These are phyloP conservation scores for Penicillium antarcticum DNA, from an alignment of 495 filamentous ascomycete genomes.

Conservation along the genomic window DNA sequence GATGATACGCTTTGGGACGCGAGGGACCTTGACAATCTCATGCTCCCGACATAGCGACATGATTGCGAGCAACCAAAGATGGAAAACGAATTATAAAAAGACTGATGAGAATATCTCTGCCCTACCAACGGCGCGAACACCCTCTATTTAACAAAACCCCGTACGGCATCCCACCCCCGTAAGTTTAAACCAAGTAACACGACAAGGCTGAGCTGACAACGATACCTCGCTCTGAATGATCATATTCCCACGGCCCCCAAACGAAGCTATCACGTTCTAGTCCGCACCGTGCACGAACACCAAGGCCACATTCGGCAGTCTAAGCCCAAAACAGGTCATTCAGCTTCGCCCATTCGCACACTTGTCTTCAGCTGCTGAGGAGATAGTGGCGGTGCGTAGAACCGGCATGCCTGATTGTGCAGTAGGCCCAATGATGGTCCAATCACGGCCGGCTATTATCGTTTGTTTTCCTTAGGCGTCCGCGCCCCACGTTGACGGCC, in stretches of 20 bases:
- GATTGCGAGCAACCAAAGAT: neutral
- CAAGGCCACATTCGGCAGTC: neutral
- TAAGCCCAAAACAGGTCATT: neutral
- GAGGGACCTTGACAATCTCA: neutral
- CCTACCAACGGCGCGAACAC: too few relatives aligned
- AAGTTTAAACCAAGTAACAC: too few relatives aligned
- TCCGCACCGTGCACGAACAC: neutral
- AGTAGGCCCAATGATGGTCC: neutral
- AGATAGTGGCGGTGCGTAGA: neutral
- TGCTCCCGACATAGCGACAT: neutral
- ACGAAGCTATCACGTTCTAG: neutral
- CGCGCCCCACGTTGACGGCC: neutral
- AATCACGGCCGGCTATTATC: neutral
- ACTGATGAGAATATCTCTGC: too few relatives aligned
- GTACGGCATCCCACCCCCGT: too few relatives aligned
- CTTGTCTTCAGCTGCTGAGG: neutral
- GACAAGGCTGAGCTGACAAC: too few relatives aligned
- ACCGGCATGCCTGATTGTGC: neutral
- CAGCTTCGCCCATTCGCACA: neutral
- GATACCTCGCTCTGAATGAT: neutral
- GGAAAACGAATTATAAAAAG: too few relatives aligned
- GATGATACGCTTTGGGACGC: constrained; percentile 18
- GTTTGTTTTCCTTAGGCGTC: neutral
- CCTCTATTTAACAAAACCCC: too few relatives aligned
- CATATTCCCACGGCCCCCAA: neutral